These are phyloP conservation scores for Dryadomyces quercivorus DNA, from an alignment of 2,329 filamentous ascomycete species.

Conservation along the genomic window DNA sequence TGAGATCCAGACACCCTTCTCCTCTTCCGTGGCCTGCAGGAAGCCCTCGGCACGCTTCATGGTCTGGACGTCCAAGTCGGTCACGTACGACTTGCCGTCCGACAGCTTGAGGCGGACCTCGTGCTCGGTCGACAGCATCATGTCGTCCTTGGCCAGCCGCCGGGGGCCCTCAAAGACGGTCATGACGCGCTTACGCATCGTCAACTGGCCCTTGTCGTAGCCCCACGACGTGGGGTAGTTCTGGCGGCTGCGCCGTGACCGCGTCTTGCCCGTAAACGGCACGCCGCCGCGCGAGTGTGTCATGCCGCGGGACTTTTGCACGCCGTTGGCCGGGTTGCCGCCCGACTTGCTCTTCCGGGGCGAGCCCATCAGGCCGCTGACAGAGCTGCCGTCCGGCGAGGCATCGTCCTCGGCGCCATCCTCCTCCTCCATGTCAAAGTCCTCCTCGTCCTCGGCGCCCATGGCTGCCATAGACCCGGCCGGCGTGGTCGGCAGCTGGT, in stretches of 20 bases:
- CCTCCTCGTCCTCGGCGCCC: conserved; percentile 28
- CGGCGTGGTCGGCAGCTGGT: conserved; percentile 44
- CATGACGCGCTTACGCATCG: conserved; percentile 93
- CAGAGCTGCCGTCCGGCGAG: conserved; percentile 11
- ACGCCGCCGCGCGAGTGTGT: conserved; percentile 69
- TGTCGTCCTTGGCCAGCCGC: conserved; percentile 91
- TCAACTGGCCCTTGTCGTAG: conserved; percentile 85
- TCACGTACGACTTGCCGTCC: conserved; percentile 70
- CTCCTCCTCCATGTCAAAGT: conserved; percentile 37
- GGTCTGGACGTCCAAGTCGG: conserved; percentile 86
- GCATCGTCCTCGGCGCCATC: conserved; percentile 46
- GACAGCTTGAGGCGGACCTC: conserved; percentile 78
- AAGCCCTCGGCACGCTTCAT: conserved; percentile 80
- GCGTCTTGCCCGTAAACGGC: conserved; percentile 38
- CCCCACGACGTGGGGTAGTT: conserved; percentile 94
- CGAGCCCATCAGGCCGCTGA: conserved; percentile 17
- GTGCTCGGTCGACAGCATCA: conserved; percentile 94
- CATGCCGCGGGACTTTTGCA: conserved; percentile 58
- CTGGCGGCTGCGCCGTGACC: conserved; percentile 78
- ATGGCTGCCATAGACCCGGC: conserved; percentile 20
- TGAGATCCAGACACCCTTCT: conserved; percentile 75
- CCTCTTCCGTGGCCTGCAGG: conserved; percentile 65
- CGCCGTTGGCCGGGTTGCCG: conserved; percentile 40
- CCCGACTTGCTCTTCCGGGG: conserved; percentile 42
- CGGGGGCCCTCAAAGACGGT: conserved; percentile 83